Evolutionary conservation across 2,329 filamentous ascomycete genomes (phyloP).

Genomic region (Alternaria gansuensis): DNA sequence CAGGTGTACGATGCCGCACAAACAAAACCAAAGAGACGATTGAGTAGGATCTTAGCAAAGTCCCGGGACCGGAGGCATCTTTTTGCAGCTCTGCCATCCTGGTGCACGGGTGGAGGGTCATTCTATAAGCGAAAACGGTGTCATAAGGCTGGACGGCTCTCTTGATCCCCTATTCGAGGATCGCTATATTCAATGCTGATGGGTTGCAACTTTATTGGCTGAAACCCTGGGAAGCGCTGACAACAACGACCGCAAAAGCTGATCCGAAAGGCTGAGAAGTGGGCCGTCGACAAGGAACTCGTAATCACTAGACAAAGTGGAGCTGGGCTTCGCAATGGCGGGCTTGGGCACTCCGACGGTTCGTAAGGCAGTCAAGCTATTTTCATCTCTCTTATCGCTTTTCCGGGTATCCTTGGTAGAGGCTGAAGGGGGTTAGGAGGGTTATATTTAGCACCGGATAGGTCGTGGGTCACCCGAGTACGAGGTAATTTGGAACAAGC

Average conservation of each 20-base stretch:
- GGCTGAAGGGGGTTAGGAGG: constrained; percentile 35
- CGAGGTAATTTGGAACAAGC: constrained; percentile 5
- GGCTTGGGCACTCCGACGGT: background rate
- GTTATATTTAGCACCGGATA: constrained; percentile 32
- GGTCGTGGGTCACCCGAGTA: constrained; percentile 15
- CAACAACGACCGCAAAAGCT: constrained; percentile 5
- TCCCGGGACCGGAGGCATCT: constrained; percentile 3
- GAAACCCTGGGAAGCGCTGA: constrained; percentile 6
- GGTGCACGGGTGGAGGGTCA: constrained; percentile 7
- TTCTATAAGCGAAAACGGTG: constrained; percentile 15
- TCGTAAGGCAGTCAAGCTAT: constrained; percentile 1
- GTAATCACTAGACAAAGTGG: background rate
- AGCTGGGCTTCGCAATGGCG: background rate
- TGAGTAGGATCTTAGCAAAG: background rate
- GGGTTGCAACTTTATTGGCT: constrained; percentile 14
- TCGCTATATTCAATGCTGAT: constrained; percentile 20
- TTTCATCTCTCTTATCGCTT: constrained; percentile 10
- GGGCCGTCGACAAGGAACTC: constrained; percentile 5
- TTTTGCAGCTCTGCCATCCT: constrained; percentile 18
- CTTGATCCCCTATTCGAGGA: constrained; percentile 12
- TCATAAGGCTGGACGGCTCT: constrained; percentile 20
- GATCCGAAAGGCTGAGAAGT: constrained; percentile 19
- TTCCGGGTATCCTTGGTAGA: constrained; percentile 22
- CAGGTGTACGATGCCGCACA: background rate
- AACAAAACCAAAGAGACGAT: background rate